Conservation (phyloP, 2,329 filamentous ascomycete genomes). For the Colletotrichum agaves region DNA sequence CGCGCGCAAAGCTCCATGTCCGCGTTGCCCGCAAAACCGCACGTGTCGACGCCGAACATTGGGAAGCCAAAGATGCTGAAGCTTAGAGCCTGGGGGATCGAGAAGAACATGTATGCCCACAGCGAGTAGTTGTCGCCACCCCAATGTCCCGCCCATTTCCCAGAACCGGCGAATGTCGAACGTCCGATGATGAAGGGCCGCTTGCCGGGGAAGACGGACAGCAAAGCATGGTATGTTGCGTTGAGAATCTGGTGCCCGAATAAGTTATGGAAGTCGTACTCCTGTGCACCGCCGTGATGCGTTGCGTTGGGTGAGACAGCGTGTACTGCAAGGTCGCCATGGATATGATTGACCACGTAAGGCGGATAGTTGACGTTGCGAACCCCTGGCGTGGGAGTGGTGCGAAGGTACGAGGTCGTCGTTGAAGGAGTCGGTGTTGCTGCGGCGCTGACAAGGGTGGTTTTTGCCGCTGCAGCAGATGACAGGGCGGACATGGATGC, state of each 20-base stretch:
- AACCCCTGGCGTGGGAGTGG: slow-evolving; percentile 69
- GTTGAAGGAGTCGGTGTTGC: slow-evolving; percentile 43
- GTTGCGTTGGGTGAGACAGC: slow-evolving; percentile 82
- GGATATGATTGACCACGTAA: slow-evolving; percentile 79
- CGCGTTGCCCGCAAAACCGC: slow-evolving; percentile 75
- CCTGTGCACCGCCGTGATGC: slow-evolving; percentile 75
- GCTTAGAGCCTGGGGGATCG: slow-evolving; percentile 80
- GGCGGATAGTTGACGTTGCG: slow-evolving; percentile 79
- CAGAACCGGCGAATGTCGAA: slow-evolving; percentile 82
- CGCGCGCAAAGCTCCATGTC: slow-evolving; percentile 77
- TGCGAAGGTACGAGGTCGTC: slow-evolving; percentile 49
- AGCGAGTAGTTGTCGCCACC: slow-evolving; percentile 79
- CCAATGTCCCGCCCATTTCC: slow-evolving; percentile 84
- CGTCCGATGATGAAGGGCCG: slow-evolving; percentile 87
- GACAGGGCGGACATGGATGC: slow-evolving; percentile 65
- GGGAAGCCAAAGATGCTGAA: slow-evolving; percentile 79
- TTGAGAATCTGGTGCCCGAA: slow-evolving; percentile 81
- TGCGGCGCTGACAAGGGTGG: slow-evolving; percentile 39
- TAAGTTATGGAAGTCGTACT: slow-evolving; percentile 88
- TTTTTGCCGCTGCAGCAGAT: slow-evolving; percentile 46
- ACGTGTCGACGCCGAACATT: slow-evolving; percentile 79
- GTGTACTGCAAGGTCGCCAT: slow-evolving; percentile 77
- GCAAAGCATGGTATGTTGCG: slow-evolving; percentile 78
- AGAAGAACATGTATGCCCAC: slow-evolving; percentile 80
- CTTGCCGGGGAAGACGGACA: slow-evolving; percentile 71